These are phyloP conservation scores for Colletotrichum orchidophilum DNA, from an alignment of 2,329 filamentous ascomycete genomes.

Conservation along the genomic window DNA sequence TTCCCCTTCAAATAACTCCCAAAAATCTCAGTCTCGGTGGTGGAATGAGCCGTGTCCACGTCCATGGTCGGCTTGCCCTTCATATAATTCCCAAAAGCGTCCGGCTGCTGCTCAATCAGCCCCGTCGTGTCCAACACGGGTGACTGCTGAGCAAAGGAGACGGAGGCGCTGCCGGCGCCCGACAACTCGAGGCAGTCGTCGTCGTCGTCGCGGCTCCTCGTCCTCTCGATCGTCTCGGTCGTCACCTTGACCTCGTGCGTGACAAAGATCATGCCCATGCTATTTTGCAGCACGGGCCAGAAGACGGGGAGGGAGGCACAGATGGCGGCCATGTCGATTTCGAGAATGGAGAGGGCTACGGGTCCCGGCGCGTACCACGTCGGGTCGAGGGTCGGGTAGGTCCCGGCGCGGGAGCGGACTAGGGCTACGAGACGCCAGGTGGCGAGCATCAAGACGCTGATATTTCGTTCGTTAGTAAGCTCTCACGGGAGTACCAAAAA, in stretches of 20 bases:
- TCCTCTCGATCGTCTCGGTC: not conserved
- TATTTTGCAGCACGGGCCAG: slow-evolving; percentile 38
- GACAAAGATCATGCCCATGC: slow-evolving; percentile 45
- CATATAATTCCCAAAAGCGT: not conserved
- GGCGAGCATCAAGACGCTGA: slow-evolving; percentile 34
- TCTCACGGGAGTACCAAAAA: not conserved
- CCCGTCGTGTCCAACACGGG: slow-evolving; percentile 1
- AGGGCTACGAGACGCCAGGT: slow-evolving; percentile 44
- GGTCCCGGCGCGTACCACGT: slow-evolving; percentile 46
- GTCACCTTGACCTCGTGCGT: slow-evolving; percentile 44
- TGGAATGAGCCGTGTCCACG: not conserved
- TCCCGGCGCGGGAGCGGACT: slow-evolving; percentile 41
- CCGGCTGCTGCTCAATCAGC: not conserved
- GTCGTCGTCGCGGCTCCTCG: slow-evolving; percentile 6
- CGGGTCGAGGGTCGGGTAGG: slow-evolving; percentile 45
- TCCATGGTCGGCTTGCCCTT: not conserved
- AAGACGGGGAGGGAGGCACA: slow-evolving; percentile 30
- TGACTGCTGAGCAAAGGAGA: not conserved
- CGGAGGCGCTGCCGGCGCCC: not conserved
- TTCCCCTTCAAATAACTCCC: slow-evolving; percentile 18
- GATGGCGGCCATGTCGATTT: slow-evolving; percentile 40
- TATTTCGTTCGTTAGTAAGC: not conserved
- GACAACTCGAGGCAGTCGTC: slow-evolving; percentile 16
- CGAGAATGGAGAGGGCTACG: slow-evolving; percentile 44
- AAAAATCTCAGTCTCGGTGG: not conserved